Base-by-base conservation (phyloP, 2,329 filamentous ascomycete genomes). In the Talaromyces islandicus region DNA sequence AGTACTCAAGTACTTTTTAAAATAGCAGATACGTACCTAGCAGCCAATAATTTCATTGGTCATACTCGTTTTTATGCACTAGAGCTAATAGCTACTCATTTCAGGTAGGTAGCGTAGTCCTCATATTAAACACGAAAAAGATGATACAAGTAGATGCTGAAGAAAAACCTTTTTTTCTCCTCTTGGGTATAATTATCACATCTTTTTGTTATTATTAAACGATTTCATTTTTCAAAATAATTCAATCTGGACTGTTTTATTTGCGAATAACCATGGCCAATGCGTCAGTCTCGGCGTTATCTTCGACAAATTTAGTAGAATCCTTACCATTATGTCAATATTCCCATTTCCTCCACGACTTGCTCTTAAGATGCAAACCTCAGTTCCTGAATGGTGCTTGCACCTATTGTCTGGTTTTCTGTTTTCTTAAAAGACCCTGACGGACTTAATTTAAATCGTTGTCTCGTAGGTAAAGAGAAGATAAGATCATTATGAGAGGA, bases 401-500 rank as follows among this genome's bases (percentile, higher is more conserved):
- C 19, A 24, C 43, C 19, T 19, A 46, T 46, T 46, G 19, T 12
- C 43, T 46, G 11, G n/a, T 46, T 24, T 46, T 24, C 17, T 24
- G 9, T 11, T 24, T 46, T 19, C 9, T 10, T 11, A 24, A 46
- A 19, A 46, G 21, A 29, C 48, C 48, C 14, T 27, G 24, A n/a
- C 17, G 24, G 24, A 7, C 48, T 52, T 52, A 9, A 17, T 27
- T 27, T 17, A 21, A 52, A 25, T 51, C 24, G 48, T 19, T 30
- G 27, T 60, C n/a, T 32, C 25, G 24, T 29, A 25, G n/a, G 27
- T 29, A 21, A 5, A 30, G 52, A 35, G 53, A 43, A n/a, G 19
- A 46, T 10, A 54, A 35, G 10, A 17, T 35, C 27, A 54, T 60
- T 67, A 68, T 14, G 64, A 60, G 52, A 68, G 62, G 30, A 68